phyloP scores from a whole-genome alignment of 2,329 filamentous ascomycete genomes.

The Penicillium crustosum region DNA sequence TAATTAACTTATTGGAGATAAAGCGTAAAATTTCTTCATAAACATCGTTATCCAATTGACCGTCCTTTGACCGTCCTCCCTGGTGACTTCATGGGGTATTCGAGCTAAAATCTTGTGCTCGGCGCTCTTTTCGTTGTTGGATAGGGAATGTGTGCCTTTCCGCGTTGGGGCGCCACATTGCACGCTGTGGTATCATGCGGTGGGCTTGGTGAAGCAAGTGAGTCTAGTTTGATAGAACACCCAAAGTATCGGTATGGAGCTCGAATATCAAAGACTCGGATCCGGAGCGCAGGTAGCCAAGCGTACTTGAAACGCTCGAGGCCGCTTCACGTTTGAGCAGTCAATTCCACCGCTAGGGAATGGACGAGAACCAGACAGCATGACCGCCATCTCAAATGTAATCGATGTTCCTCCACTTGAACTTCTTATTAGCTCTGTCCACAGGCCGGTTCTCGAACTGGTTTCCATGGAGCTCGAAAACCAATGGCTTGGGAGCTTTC shows the following conservation, averaged over 20 bases:
- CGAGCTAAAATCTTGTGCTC: background rate
- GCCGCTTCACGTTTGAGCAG: background rate
- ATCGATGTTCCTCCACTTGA: conserved; percentile 77
- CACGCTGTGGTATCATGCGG: too few species aligned
- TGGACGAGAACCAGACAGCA: background rate
- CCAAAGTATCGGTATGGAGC: too few species aligned
- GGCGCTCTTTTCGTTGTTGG: background rate
- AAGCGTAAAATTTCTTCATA: background rate
- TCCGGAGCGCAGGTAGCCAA: background rate
- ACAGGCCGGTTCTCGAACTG: conserved; percentile 80
- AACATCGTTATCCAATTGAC: background rate
- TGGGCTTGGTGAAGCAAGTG: background rate
- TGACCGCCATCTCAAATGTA: conserved; percentile 58
- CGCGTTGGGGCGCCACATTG: background rate
- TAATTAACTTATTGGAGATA: background rate
- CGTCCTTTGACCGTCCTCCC: too few species aligned
- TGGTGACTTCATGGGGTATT: background rate
- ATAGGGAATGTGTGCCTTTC: background rate
- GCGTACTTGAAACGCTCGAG: background rate
- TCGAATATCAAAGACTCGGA: background rate
- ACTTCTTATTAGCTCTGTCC: conserved; percentile 87
- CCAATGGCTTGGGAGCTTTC: conserved; percentile 43
- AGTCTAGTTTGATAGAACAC: background rate
- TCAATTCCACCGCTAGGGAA: background rate
- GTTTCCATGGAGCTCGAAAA: conserved; percentile 83